These are phyloP conservation scores for Coemansia sp. DNA, from an alignment of 192 early-diverging fungal species.

Conservation along the genomic window DNA sequence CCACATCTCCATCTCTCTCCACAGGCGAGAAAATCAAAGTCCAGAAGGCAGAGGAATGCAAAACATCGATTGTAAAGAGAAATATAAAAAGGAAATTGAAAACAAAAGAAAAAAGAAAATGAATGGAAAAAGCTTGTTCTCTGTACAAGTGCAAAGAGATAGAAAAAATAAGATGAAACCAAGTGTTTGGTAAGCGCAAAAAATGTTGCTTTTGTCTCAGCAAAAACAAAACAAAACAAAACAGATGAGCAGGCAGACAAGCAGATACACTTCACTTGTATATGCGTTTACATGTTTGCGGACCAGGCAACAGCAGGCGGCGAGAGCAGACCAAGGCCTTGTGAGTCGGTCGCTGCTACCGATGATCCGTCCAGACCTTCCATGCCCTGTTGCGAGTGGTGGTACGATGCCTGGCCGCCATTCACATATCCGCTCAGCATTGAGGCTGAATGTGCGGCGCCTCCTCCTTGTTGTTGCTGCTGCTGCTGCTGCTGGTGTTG, in stretches of 20 bases:
- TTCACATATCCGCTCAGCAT: constrained; percentile 38
- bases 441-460: constrained; percentile 17
- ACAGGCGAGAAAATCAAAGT: not conserved
- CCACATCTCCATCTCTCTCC: not conserved
- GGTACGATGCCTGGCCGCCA: constrained; percentile 37
- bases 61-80: not conserved
- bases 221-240: not conserved
- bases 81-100: not conserved
- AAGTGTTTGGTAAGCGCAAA: not conserved
- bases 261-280: not conserved
- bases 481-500: constrained; percentile 30
- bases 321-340: constrained; percentile 47
- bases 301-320: constrained; percentile 54
- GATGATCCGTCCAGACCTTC: constrained; percentile 38
- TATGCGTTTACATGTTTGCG: constrained; percentile 37
- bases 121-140: constrained; percentile 14
- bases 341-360: constrained; percentile 35
- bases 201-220: not conserved
- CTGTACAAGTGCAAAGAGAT: constrained; percentile 48
- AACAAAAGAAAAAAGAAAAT: not conserved
- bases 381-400: constrained; percentile 50
- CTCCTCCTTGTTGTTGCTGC: constrained; percentile 26
- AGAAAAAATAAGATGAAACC: constrained; percentile 3
- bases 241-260: not conserved
- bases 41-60: not conserved